Evolutionary conservation across 345 rosid species (phyloP), one percentile per base, ranked within the genome.

Genomic region (Arabis hirsuta): DNA sequence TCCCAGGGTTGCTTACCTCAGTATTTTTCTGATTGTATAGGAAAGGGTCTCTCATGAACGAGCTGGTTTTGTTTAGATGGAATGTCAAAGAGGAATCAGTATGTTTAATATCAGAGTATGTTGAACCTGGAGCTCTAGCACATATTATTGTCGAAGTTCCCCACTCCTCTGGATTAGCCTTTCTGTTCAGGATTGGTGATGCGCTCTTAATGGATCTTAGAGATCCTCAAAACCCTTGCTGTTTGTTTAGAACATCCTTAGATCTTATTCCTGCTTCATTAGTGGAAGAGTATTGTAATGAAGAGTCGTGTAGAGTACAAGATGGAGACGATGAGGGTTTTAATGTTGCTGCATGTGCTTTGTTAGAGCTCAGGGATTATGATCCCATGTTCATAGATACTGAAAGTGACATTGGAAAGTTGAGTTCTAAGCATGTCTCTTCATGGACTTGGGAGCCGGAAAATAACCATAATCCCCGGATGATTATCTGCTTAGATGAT

Each of bases 381-480:
- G 98, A 91, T 83, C 99, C 97, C 71, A 95, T 95, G 99, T 91
- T 91, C 80, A 88, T 91, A 78, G 99, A 95, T 75, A 72, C 80
- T 11, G 94, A 88, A 39, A 80, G 71, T 74, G 76, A 82, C 59
- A 77, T 41, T 69, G 80, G 64, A 67, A 92, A 85, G 69, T 65
- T 79, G 65, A 76, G 72, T 53, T 79, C 87, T 29, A 91, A 83
- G 73, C 83, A 80, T 79, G 85, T 87, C 56, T 85, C 93, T 81
- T 88, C 96, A 13, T 90, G 97, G 96, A 86, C 91, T 80, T 95
- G 99, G 99, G 96, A 90, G 78, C 92, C 96, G n/a, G 81, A 81
- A 74, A 76, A 67, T 79, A 75, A 72, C 76, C 80, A 71, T 72
- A 81, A 65, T 67, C 84, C 89, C n/a, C 86, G 86, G 86, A 82